Conservation (phyloP, 495 filamentous ascomycete species). For the Podospora appendiculata region DNA sequence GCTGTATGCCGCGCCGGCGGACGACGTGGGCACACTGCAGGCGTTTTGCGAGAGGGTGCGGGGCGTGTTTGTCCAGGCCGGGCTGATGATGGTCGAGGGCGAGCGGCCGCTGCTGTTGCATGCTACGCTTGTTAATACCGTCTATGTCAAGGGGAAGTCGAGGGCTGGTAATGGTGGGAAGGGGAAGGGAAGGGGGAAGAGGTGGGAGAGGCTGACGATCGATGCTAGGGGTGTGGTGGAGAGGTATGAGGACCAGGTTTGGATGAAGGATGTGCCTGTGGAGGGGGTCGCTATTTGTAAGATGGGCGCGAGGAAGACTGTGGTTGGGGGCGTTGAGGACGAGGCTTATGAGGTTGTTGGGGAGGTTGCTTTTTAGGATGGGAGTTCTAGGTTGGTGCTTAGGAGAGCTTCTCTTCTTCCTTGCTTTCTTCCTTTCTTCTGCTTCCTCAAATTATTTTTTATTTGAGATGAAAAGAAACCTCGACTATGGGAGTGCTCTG, state of each 20-base stretch:
- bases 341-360: constrained; percentile 45
- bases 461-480: no score
- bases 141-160: constrained; percentile 52
- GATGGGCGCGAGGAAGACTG: constrained; percentile 65
- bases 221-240: constrained; percentile 46
- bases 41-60: constrained; percentile 57
- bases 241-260: constrained; percentile 45
- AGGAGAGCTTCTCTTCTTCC: no score
- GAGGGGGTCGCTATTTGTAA: constrained; percentile 63
- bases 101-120: constrained; percentile 65
- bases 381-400: no score
- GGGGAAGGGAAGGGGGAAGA: constrained; percentile 28
- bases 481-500: no score
- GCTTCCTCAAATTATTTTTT: no score
- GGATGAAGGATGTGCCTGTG: constrained; percentile 54
- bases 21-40: constrained; percentile 43
- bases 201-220: constrained; percentile 34
- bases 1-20: constrained; percentile 42
- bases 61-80: constrained; percentile 52
- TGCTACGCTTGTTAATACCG: constrained; percentile 81
- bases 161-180: not conserved
- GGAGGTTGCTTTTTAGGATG: constrained; percentile 29
- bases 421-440: no score
- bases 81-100: constrained; percentile 56
- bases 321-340: constrained; percentile 31